Conservation (phyloP, 768 basidiomycete genomes). For the Mycena galopus region DNA sequence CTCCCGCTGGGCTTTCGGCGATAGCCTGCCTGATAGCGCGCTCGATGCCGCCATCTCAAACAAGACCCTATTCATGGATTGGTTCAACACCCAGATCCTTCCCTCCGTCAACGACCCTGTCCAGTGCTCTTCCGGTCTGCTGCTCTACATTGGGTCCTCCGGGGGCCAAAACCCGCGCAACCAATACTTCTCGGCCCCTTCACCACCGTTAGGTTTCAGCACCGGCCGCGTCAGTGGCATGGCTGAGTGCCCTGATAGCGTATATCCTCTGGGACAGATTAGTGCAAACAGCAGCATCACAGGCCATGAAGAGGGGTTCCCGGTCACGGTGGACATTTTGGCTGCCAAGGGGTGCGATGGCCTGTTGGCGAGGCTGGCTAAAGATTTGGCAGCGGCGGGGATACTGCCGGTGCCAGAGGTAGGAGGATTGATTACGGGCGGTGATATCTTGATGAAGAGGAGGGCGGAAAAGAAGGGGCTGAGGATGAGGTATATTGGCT, state of each 20-base stretch:
- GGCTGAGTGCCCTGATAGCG: slow-evolving; percentile 24
- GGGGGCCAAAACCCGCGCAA: slow-evolving; percentile 16
- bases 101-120: slow-evolving; percentile 13
- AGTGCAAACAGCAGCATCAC: slow-evolving; percentile 25
- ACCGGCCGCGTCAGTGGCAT: slow-evolving; percentile 18
- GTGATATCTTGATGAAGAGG: slow-evolving; percentile 27
- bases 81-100: slow-evolving; percentile 23
- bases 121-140: slow-evolving; percentile 17
- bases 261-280: slow-evolving; percentile 19
- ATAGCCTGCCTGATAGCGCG: slow-evolving; percentile 17
- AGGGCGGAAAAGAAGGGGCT: slow-evolving; percentile 21
- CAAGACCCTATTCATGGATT: slow-evolving; percentile 24
- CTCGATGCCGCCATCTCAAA: slow-evolving; percentile 16
- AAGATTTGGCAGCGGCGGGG: slow-evolving; percentile 19
- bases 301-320: slow-evolving; percentile 24
- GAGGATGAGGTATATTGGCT: slow-evolving; percentile 19
- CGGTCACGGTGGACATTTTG: slow-evolving; percentile 21
- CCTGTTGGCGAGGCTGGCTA: slow-evolving; percentile 23
- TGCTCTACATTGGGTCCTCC: slow-evolving; percentile 17
- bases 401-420: slow-evolving; percentile 24
- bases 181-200: slow-evolving; percentile 15
- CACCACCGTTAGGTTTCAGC: slow-evolving; percentile 20
- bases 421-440: slow-evolving; percentile 17
- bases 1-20: slow-evolving; percentile 18
- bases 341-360: slow-evolving; percentile 24